Evolutionary conservation across 2,329 filamentous ascomycete genomes (phyloP).

Genomic region (Colletotrichum coccodes): DNA sequence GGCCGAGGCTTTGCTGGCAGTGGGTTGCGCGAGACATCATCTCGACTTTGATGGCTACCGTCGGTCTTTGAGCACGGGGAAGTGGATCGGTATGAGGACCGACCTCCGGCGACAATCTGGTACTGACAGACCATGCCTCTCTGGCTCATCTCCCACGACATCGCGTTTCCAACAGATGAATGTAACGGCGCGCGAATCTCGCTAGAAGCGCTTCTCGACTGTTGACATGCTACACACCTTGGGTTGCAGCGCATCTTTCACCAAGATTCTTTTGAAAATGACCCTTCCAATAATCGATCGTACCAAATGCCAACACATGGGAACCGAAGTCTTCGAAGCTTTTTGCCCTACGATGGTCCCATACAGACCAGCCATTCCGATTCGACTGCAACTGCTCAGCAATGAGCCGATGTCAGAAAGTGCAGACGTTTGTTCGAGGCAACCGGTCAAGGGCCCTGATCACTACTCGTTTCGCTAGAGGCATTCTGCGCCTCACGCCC

Average conservation of each 20-base stretch:
- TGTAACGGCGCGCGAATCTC: background rate
- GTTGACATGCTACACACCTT: background rate
- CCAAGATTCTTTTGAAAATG: background rate
- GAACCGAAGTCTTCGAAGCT: background rate
- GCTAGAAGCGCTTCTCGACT: background rate
- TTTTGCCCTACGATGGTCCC: background rate
- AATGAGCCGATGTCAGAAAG: background rate
- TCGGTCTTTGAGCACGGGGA: background rate
- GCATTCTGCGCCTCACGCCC: slow-evolving; percentile 10
- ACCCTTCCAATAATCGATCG: background rate
- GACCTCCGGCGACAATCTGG: background rate
- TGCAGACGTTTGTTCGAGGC: background rate
- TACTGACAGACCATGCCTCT: background rate
- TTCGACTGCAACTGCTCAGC: background rate
- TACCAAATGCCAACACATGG: background rate
- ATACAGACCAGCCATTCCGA: background rate
- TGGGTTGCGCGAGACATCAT: background rate
- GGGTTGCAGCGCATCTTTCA: background rate
- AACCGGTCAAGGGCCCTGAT: background rate
- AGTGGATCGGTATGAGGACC: background rate
- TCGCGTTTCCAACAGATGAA: background rate
- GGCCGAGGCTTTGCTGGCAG: background rate
- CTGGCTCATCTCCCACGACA: background rate
- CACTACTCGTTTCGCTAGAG: slow-evolving; percentile 10
- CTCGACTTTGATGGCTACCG: background rate